These are phyloP conservation scores for Osmanthus fragrans DNA, from an alignment of 257 asterid species.

Conservation along the genomic window DNA sequence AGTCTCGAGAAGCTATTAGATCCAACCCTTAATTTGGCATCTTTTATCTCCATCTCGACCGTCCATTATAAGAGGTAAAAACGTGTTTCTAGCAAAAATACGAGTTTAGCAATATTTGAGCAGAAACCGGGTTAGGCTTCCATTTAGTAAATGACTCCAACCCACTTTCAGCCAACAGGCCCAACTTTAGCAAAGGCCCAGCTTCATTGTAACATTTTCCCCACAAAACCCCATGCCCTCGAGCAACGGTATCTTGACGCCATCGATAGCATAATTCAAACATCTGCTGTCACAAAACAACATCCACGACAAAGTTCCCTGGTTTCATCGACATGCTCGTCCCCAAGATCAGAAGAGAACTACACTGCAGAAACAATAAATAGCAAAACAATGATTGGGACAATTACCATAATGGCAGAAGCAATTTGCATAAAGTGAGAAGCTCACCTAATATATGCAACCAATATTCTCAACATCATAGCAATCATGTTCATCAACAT, in stretches of 20 bases:
- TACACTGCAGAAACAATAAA: conserved; percentile 32
- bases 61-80: too few species aligned
- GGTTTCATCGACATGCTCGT: conserved; percentile 51
- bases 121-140: too few species aligned
- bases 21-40: too few species aligned
- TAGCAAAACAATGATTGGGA: conserved; percentile 23
- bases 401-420: conserved; percentile 22
- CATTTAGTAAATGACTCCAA: too few species aligned
- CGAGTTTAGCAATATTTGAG: too few species aligned
- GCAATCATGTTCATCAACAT: not conserved
- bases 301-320: conserved; percentile 35
- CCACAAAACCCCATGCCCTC: conserved; percentile 34
- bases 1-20: too few species aligned
- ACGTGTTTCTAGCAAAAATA: too few species aligned
- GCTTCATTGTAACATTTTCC: too few species aligned
- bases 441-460: conserved; percentile 69
- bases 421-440: conserved; percentile 56
- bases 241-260: conserved; percentile 77
- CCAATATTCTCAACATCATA: conserved; percentile 18
- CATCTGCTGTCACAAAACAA: conserved; percentile 22
- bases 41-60: too few species aligned
- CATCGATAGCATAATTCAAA: conserved; percentile 54
- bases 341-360: conserved; percentile 61
- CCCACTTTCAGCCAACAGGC: too few species aligned
- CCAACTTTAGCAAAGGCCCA: too few species aligned